These are phyloP conservation scores for Leccinum variicolor DNA, from an alignment of 768 basidiomycete species.

Conservation along the genomic window DNA sequence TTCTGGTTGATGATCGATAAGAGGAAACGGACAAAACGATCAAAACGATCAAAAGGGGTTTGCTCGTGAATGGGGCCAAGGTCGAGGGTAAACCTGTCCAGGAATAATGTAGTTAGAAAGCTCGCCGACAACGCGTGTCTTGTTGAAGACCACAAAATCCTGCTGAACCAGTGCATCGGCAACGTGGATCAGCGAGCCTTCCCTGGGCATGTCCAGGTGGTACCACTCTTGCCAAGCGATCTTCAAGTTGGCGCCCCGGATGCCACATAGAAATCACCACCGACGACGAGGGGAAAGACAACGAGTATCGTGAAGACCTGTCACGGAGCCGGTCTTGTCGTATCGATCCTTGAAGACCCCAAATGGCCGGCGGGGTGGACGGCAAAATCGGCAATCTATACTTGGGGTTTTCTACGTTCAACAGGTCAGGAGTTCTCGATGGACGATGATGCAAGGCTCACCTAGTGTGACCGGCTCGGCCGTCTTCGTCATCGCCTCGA, in stretches of 20 bases:
- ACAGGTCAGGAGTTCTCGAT: neutral
- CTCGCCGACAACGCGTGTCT: slow-evolving; percentile 50
- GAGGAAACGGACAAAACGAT: too few relatives aligned
- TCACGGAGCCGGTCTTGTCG: too few relatives aligned
- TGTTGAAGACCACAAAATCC: slow-evolving; percentile 36
- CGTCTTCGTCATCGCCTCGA: slow-evolving; percentile 22
- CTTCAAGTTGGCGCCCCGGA: slow-evolving; percentile 49
- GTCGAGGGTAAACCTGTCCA: too few relatives aligned
- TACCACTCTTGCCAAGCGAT: slow-evolving; percentile 67
- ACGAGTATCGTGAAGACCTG: slow-evolving; percentile 51
- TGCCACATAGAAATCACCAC: slow-evolving; percentile 71
- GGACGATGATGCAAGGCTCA: slow-evolving; percentile 28
- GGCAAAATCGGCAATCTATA: slow-evolving; percentile 62
- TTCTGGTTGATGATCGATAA: too few relatives aligned
- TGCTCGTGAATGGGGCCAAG: too few relatives aligned
- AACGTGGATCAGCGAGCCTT: too few relatives aligned
- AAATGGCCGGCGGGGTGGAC: slow-evolving; percentile 66
- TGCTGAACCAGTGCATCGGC: slow-evolving; percentile 39
- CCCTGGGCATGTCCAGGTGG: slow-evolving; percentile 73
- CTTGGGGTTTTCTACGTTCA: slow-evolving; percentile 14
- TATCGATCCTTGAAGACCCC: too few relatives aligned
- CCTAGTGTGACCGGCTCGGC: slow-evolving; percentile 60
- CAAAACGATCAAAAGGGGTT: too few relatives aligned
- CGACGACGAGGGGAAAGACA: slow-evolving; percentile 46
- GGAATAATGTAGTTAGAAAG: too few relatives aligned